Base-by-base conservation (phyloP, 2,329 filamentous ascomycete genomes). In the Scedosporium apiospermum region DNA sequence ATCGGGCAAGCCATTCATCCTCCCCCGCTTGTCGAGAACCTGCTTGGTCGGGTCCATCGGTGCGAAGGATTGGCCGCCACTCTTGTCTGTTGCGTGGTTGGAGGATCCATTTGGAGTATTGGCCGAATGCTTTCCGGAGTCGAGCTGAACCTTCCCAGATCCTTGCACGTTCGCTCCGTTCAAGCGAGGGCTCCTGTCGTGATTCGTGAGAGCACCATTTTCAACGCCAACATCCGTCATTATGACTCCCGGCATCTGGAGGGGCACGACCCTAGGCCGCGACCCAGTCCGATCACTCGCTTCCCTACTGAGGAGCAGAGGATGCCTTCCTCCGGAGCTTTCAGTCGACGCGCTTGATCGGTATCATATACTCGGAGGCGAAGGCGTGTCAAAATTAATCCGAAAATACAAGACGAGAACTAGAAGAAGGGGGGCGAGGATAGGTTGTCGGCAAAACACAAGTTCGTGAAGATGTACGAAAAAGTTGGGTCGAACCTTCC, bases 1-100 rank as follows among this genome's bases (percentile, higher is more conserved):
- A 63, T 83, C 80, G 10, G 85, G 84, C 1, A 86, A 73, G 64
- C 86, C 79, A 69, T 85, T 83, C 76, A 85, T 81, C 64, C 76
- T 77, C 58, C 72, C 65, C 46, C 69, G 68, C 62, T 70, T 65
- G 58, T 69, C 67, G 38, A 44, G 46, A 10, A 16, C 41, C 66
- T 64, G 58, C 68, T 66, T 63, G 66, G 62, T 55, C 64, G 30
- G 62, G 63, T 66, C 68, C 21, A 38, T 44, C 34, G 49, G 30
- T 14, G 59, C 44, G 26, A 46, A n/a, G 26, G 34, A n/a, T 62
- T 69, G 63, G 57, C 62, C 55, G 61, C 66, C 64, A 46, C 65
- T 63, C 30, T 53, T 62, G 18, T 67, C 60, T 26, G 58, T 16
- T 1, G 3, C 14, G 9, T 61, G 59, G 7, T 55, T 55, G 6